phyloP scores from a whole-genome alignment of 768 basidiomycete genomes.

The Boletus insuetus region DNA sequence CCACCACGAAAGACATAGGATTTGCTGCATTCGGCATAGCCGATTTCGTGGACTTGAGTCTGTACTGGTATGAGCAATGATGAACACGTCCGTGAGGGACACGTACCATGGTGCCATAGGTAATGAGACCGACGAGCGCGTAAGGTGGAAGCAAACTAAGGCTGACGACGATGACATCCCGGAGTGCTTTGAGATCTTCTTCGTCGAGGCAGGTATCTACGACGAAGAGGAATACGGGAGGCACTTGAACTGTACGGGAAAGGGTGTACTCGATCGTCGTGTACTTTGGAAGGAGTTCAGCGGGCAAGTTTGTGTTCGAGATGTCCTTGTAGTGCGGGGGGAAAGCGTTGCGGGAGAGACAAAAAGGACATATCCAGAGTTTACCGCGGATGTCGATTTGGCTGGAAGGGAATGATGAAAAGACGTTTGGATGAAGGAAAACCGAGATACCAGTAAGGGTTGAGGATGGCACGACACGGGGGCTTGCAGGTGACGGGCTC shows the following conservation, averaged over 20 bases:
- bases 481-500: constrained; percentile 99
- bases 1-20: constrained; percentile 98
- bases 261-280: constrained; percentile 99
- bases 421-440: neutral
- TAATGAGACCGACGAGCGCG: constrained; percentile 93
- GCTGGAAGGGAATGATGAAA: constrained; percentile 41
- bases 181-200: constrained; percentile 92
- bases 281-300: constrained; percentile 95
- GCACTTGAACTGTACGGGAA: constrained; percentile 82
- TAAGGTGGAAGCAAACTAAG: constrained; percentile 90
- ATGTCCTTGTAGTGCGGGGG: constrained; percentile 99
- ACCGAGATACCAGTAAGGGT: constrained; percentile 84
- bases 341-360: constrained; percentile 93
- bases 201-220: constrained; percentile 96
- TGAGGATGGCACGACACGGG: constrained; percentile 94
- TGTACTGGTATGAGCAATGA: constrained; percentile 30
- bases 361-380: constrained; percentile 99
- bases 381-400: constrained; percentile 99
- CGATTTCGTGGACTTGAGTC: constrained; percentile 98
- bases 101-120: constrained; percentile 93
- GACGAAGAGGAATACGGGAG: constrained; percentile 95
- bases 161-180: constrained; percentile 93
- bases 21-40: constrained; percentile 93
- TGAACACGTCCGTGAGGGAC: neutral
- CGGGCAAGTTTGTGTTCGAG: constrained; percentile 92